Evolutionary conservation across 1,284 basidiomycete genomes (phyloP), one percentile per base, ranked within the genome.

Genomic region (Wallemia mellicola): DNA sequence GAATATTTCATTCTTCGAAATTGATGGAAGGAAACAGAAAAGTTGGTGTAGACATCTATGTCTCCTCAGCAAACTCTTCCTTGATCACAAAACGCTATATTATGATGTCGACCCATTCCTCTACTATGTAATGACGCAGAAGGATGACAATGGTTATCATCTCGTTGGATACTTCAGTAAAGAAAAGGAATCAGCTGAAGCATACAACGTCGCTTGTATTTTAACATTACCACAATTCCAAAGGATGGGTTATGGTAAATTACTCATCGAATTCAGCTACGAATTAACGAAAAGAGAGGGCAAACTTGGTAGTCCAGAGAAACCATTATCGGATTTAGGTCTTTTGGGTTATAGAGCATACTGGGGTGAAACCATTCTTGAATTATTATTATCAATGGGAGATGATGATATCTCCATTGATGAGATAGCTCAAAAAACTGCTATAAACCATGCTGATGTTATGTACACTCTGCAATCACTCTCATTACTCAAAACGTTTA

Each of bases 31-130:
- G 69, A 81, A 86, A 62, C 92, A 98, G 69, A 75, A 95, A 66
- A 85, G 88, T 1, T 99, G 86, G 82, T 99, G 94, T 72, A 79
- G 94, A 64, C 96, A 99, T 71, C 73, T 99, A 61, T 98, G 92
- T 71, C 75, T 99, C 63, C 73, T 99, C 54, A 91, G 85, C 54
- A 99, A 99, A 72, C 94, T 88, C 69, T 99, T 99, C 72, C 79
- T 99, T 64, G 94, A 99, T 69, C 94, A 99, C 73, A 99, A 99
- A 75, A 98, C 94, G 27, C 76, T 99, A 64, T 98, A 98, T 74
- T 99, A 96, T 73, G 94, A 99, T 72, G 94, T 98, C 65, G 96
- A 95, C 62, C 94, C 94, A 2, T 99, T 99, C 75, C 77, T 99
- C 75, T 99, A 91, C 76, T 99, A 98, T 75, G 83, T 92, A 70